A percentile compares a stretch with the other conserved stretches of the same genome.
These are phyloP conservation scores for Lathyrus oleraceus DNA, from an alignment of 306 rosid species.

Conservation along the genomic window DNA sequence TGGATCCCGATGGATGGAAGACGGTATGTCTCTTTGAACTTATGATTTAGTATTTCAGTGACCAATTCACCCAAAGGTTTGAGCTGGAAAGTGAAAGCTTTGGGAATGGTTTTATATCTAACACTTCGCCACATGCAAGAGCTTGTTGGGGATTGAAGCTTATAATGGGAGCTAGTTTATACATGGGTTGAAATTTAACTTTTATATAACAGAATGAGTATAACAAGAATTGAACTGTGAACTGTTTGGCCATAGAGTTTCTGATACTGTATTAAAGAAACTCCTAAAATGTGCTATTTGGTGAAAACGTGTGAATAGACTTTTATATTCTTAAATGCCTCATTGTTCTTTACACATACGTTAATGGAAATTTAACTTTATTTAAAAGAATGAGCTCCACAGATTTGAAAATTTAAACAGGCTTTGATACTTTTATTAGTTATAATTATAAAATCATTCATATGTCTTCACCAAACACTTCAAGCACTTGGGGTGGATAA, in stretches of 20 bases:
- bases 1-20: constrained; percentile 99
- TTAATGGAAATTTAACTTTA: not conserved
- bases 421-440: not conserved
- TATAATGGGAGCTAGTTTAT: constrained; percentile 3
- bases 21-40: constrained; percentile 59
- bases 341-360: not conserved
- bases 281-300: not conserved
- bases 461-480: not conserved
- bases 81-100: constrained; percentile 11
- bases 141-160: constrained; percentile 14
- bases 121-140: constrained; percentile 15
- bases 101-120: constrained; percentile 25
- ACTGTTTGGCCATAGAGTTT: not conserved
- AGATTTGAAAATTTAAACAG: not conserved
- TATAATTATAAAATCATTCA: constrained; percentile 1
- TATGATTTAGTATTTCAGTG: constrained; percentile 18
- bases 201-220: not conserved
- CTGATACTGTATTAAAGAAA: constrained; percentile 2
- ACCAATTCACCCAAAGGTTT: constrained; percentile 19
- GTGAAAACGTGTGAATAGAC: not conserved
- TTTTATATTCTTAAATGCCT: constrained; percentile 3
- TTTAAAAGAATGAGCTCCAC: not conserved
- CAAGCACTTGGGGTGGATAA: not conserved
- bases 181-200: not conserved
- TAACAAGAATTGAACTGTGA: not conserved